Evolutionary conservation across 805 yeast genomes (phyloP).

Genomic region (Ascoidea tarda): DNA sequence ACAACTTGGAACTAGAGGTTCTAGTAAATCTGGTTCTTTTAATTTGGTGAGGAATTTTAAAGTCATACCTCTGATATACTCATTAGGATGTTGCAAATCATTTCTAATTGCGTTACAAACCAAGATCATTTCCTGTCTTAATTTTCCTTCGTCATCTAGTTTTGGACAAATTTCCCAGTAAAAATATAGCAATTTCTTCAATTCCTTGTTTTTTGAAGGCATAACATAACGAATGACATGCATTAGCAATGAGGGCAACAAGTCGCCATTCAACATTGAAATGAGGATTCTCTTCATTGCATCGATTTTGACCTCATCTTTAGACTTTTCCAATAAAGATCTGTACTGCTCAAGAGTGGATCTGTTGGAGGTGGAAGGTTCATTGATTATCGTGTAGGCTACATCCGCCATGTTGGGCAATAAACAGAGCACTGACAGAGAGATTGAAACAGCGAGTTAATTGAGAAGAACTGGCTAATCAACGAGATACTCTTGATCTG

Average conservation of each 20-base stretch:
- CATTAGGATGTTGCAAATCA: slow-evolving; percentile 96
- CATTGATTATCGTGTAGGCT: slow-evolving; percentile 72
- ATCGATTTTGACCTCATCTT: slow-evolving; percentile 74
- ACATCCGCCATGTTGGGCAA: slow-evolving; percentile 5
- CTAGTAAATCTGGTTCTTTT: slow-evolving; percentile 85
- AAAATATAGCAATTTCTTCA: slow-evolving; percentile 84
- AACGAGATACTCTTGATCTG: too few relatives aligned
- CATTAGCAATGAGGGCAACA: slow-evolving; percentile 88
- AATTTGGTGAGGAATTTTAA: slow-evolving; percentile 82
- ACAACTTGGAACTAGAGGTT: slow-evolving; percentile 88
- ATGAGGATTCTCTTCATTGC: slow-evolving; percentile 83
- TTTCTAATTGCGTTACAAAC: slow-evolving; percentile 97
- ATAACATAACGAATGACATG: slow-evolving; percentile 92
- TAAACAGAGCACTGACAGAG: too few relatives aligned
- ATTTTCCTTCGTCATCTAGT: slow-evolving; percentile 71
- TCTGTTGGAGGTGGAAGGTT: slow-evolving; percentile 52
- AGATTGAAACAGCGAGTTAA: too few relatives aligned
- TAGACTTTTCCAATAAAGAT: slow-evolving; percentile 71
- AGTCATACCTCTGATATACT: slow-evolving; percentile 90
- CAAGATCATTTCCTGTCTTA: slow-evolving; percentile 96
- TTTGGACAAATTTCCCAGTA: slow-evolving; percentile 99
- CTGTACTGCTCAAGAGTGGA: slow-evolving; percentile 61
- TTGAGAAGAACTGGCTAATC: too few relatives aligned
- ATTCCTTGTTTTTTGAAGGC: slow-evolving; percentile 86
- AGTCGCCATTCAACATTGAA: slow-evolving; percentile 83